A percentile compares a stretch with the other conserved stretches of the same genome.
Evolutionary conservation across 169 alveolate species (phyloP).

Genomic region (Plasmodium gaboni): DNA sequence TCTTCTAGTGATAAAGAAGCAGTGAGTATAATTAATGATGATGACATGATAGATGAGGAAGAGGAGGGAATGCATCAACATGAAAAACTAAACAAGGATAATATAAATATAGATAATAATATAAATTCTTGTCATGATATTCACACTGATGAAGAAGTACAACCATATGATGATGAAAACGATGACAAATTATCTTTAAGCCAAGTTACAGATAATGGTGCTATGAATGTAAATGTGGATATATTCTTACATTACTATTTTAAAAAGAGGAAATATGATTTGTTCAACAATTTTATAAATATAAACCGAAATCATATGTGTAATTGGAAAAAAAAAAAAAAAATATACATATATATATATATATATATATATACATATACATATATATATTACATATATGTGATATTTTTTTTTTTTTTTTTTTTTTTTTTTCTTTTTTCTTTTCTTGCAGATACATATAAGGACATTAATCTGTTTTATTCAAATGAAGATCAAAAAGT

Average conservation of each 20-base stretch:
- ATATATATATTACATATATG: not conserved
- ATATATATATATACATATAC: not conserved
- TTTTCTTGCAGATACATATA: slow-evolving; percentile 37
- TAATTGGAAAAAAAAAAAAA: not conserved
- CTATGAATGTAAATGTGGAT: slow-evolving; percentile 65
- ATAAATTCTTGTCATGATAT: too few relatives aligned
- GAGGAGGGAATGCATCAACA: not conserved
- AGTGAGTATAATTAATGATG: slow-evolving; percentile 2
- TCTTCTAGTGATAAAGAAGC: slow-evolving; percentile 66
- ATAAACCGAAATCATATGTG: slow-evolving; percentile 61
- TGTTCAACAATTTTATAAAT: slow-evolving; percentile 63
- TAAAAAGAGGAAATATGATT: slow-evolving; percentile 54
- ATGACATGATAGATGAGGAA: not conserved
- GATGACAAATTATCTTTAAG: slow-evolving; percentile 47
- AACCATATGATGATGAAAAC: not conserved
- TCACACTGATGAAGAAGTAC: too few relatives aligned
- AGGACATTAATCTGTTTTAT: slow-evolving; percentile 48
- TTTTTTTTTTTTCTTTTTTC: not conserved
- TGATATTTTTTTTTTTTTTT: not conserved
- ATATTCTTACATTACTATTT: slow-evolving; percentile 68
- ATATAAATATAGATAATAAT: not conserved
- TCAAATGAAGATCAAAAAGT: slow-evolving; percentile 42
- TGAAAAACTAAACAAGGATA: not conserved
- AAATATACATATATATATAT: not conserved
- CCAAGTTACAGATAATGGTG: slow-evolving; percentile 67